Evolutionary conservation across 306 rosid genomes (phyloP), one percentile per base, ranked within the genome.

Genomic region (Vachellia pachyceras): DNA sequence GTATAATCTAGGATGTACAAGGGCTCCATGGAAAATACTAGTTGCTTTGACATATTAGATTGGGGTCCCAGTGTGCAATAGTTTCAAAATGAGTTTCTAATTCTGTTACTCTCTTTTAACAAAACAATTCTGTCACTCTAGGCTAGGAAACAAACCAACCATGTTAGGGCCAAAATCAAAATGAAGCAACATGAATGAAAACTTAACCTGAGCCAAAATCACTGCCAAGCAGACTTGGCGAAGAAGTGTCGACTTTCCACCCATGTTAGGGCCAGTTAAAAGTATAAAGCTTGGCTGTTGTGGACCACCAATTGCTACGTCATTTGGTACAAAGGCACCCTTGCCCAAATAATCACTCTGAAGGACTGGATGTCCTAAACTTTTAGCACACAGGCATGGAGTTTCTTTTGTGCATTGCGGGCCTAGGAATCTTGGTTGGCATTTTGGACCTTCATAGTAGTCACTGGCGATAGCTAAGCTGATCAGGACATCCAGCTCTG

Each of bases 241-340:
- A 87, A 95, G 95, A 79, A 95, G 92, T 37, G 99, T 95, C 55
- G 99, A 93, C 89, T 93, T 95, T 79, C 99, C 99, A 86, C 99
- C 99, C 99, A 95, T 93, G 86, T 95, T 95, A 58, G 99, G 99
- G 82, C 98, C 99, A 54, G 98, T 95, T 52, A 95, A 90, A 79
- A 95, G 97, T 79, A 90, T 84, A 77, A 93, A 91, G 86, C 84
- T 88, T 57, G 98, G 87, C 80, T 81, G 84, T 75, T 78, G 82
- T 76, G 96, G 79, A 80, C 99, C 98, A 83, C 99, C 97, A 69
- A 95, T 84, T 7, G 79, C 82, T 80, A 95, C 54, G 71, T 93
- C 90, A 54, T 95, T 93, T 75, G 97, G 92, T 37, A 92, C 97
- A 89, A 95, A 95, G 39, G 92, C 40, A 55, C 97, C 90, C 87